Evolutionary conservation across 2,329 filamentous ascomycete species (phyloP).

Genomic region (Geosmithia flava): DNA sequence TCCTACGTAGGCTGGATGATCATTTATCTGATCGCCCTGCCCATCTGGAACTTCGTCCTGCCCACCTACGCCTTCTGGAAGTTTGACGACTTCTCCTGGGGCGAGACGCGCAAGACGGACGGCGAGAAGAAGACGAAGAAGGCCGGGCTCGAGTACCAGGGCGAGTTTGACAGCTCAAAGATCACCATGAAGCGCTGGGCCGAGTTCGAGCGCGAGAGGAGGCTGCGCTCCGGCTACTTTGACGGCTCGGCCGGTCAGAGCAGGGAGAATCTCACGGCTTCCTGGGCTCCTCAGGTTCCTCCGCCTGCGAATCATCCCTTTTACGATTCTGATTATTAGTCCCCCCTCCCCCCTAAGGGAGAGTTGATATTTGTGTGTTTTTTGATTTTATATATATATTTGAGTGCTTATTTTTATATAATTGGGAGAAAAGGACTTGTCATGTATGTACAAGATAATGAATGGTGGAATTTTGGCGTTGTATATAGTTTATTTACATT

Average conservation of each 20-base stretch:
- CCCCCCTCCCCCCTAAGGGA: too few relatives aligned
- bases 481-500: too few relatives aligned
- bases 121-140: slow-evolving; percentile 75
- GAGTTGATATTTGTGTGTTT: too few relatives aligned
- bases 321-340: background rate
- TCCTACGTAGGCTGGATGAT: slow-evolving; percentile 95
- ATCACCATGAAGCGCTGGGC: slow-evolving; percentile 99
- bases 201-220: slow-evolving; percentile 71
- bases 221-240: slow-evolving; percentile 14
- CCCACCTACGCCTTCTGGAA: slow-evolving; percentile 97
- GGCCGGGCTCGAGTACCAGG: slow-evolving; percentile 75
- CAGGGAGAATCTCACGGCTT: slow-evolving; percentile 24
- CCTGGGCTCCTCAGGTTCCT: background rate
- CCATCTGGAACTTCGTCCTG: slow-evolving; percentile 95
- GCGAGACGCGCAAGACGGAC: slow-evolving; percentile 89
- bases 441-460: too few relatives aligned
- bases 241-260: slow-evolving; percentile 41
- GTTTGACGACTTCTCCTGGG: slow-evolving; percentile 99
- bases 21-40: slow-evolving; percentile 85
- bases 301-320: background rate
- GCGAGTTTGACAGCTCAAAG: slow-evolving; percentile 96
- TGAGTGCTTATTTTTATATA: too few relatives aligned
- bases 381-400: too few relatives aligned
- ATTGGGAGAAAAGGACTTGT: too few relatives aligned
- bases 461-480: too few relatives aligned